A percentile compares a stretch with the other conserved stretches of the same genome.
Conservation (phyloP, 306 rosid genomes). For the Canavalia ensiformis region DNA sequence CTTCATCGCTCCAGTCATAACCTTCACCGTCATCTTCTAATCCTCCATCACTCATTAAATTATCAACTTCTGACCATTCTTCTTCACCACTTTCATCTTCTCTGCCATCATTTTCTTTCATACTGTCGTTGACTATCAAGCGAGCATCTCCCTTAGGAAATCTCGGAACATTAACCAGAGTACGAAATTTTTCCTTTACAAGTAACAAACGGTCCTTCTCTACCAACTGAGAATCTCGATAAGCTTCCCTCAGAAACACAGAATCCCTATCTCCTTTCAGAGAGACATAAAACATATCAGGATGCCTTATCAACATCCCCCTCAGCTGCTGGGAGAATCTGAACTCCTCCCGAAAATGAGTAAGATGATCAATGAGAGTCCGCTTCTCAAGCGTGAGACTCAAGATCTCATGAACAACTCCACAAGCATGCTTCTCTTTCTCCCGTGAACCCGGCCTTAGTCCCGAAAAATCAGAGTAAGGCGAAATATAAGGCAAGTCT, state of each 20-base stretch:
- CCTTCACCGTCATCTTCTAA: neutral
- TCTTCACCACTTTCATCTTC: conserved; percentile 8
- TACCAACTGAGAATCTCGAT: conserved; percentile 29
- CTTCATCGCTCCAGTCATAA: conserved; percentile 15
- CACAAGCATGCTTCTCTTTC: conserved; percentile 35
- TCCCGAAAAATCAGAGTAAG: conserved; percentile 12
- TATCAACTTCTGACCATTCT: conserved; percentile 23
- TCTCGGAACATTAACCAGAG: neutral
- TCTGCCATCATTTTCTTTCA: neutral
- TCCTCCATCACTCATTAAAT: neutral
- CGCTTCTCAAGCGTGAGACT: conserved; percentile 25
- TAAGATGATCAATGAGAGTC: conserved; percentile 5
- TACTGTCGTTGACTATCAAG: neutral
- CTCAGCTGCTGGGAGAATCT: conserved; percentile 33
- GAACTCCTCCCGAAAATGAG: conserved; percentile 16
- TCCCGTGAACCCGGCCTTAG: neutral
- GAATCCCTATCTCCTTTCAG: conserved; percentile 28
- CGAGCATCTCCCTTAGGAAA: conserved; percentile 11
- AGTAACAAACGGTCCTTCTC: conserved; percentile 31
- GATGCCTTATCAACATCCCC: conserved; percentile 34
- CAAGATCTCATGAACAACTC: conserved; percentile 31
- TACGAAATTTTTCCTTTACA: conserved; percentile 17
- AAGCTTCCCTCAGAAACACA: conserved; percentile 32
- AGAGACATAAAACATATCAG: conserved; percentile 34
- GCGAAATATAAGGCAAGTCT: conserved; percentile 11